Conservation (phyloP, 2,329 filamentous ascomycete species). For the Stromatinia cepivora region DNA sequence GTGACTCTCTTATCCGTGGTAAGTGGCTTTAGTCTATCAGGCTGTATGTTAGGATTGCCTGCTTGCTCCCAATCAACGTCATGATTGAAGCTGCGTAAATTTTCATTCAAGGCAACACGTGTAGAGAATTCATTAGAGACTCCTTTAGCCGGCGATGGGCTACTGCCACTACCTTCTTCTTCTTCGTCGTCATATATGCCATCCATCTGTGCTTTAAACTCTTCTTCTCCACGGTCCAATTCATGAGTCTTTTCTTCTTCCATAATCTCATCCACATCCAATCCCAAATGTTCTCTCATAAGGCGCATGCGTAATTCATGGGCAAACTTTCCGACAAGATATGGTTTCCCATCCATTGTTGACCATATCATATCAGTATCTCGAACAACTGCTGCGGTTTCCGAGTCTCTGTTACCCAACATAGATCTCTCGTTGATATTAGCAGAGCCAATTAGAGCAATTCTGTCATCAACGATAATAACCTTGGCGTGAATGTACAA, state of each 20-base stretch:
- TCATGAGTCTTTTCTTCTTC: conserved; percentile 74
- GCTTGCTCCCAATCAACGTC: conserved; percentile 55
- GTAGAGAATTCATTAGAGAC: conserved; percentile 55
- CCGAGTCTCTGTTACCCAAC: conserved; percentile 88
- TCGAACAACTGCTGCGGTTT: conserved; percentile 84
- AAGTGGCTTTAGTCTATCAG: conserved; percentile 44
- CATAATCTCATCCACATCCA: conserved; percentile 88
- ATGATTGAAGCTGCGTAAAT: conserved; percentile 70
- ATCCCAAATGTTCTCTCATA: conserved; percentile 95
- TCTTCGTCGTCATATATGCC: conserved; percentile 58
- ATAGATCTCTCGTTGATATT: conserved; percentile 99
- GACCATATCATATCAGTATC: conserved; percentile 93
- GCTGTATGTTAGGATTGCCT: conserved; percentile 45
- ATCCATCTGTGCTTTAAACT: conserved; percentile 61
- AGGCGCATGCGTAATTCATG: conserved; percentile 89
- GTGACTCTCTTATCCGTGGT: conserved; percentile 57
- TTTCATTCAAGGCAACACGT: conserved; percentile 50
- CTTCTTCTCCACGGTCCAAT: conserved; percentile 53
- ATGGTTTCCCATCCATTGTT: conserved; percentile 86
- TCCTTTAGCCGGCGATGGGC: conserved; percentile 33
- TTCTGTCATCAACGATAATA: conserved; percentile 91
- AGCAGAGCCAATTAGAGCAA: conserved; percentile 91
- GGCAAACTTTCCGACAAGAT: conserved; percentile 86
- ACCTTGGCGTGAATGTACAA: conserved; percentile 97
- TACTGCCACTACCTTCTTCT: conserved; percentile 24